A percentile compares a stretch with the other conserved stretches of the same genome.
phyloP scores from a whole-genome alignment of 495 filamentous ascomycete species.

The Annulohypoxylon maeteangense region DNA sequence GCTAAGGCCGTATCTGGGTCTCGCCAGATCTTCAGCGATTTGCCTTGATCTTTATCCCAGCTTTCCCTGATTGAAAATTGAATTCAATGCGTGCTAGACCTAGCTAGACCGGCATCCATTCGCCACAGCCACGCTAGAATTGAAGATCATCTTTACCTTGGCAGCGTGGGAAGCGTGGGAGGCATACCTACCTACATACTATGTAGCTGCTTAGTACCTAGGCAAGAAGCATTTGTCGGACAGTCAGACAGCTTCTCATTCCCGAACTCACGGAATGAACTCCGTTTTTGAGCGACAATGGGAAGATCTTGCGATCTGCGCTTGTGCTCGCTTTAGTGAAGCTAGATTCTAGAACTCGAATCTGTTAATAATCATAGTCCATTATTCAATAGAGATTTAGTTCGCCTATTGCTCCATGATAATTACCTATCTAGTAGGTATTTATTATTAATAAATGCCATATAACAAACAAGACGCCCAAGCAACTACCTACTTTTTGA shows the following conservation, averaged over 20 bases:
- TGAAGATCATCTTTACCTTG: neutral
- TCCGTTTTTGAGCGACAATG: neutral
- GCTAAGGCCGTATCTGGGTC: constrained; percentile 6
- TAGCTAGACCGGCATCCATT: constrained; percentile 2
- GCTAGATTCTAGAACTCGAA: constrained; percentile 3
- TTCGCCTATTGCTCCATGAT: too few relatives aligned
- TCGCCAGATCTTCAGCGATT: constrained; percentile 22
- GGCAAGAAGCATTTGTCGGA: neutral
- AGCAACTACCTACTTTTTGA: neutral
- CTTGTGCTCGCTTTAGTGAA: neutral
- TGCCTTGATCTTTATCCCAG: constrained; percentile 1
- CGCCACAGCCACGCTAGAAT: constrained; percentile 11
- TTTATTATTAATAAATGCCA: too few relatives aligned
- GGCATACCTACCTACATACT: too few relatives aligned
- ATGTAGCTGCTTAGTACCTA: too few relatives aligned
- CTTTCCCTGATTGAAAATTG: constrained; percentile 2
- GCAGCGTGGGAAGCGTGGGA: neutral
- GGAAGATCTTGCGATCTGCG: constrained; percentile 22
- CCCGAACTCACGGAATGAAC: constrained; percentile 16
- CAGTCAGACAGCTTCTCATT: neutral
- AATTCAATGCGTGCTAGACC: constrained; percentile 13
- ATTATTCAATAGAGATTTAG: too few relatives aligned
- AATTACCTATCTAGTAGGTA: too few relatives aligned
- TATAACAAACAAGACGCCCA: neutral
- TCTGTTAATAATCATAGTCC: neutral